Evolutionary conservation across 768 basidiomycete genomes (phyloP).

Genomic region (Porphyrellus cyaneotinctus): DNA sequence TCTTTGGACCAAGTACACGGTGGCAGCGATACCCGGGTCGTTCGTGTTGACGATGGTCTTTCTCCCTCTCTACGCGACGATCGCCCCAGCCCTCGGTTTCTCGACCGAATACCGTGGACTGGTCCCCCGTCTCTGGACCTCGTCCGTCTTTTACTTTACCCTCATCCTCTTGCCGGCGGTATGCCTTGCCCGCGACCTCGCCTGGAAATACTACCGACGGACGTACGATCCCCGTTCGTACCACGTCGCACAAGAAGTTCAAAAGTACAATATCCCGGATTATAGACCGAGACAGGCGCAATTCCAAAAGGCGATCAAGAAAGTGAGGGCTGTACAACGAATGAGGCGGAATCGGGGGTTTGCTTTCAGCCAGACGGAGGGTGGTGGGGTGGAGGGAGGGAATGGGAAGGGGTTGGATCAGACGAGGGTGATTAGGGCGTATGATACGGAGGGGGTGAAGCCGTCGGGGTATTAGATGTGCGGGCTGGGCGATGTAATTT

Average conservation of each 20-base stretch:
- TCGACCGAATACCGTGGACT: conserved; percentile 89
- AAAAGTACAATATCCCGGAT: conserved; percentile 97
- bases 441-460: conserved; percentile 76
- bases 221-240: conserved; percentile 92
- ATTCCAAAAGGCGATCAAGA: conserved; percentile 99
- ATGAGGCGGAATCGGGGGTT: conserved; percentile 96
- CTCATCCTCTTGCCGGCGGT: conserved; percentile 80
- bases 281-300: conserved; percentile 97
- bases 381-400: conserved; percentile 39
- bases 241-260: conserved; percentile 98
- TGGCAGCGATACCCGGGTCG: conserved; percentile 96
- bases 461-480: conserved; percentile 71
- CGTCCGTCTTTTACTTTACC: conserved; percentile 85
- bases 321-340: conserved; percentile 96
- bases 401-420: conserved; percentile 65
- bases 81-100: conserved; percentile 84
- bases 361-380: conserved; percentile 97
- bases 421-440: conserved; percentile 76
- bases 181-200: conserved; percentile 84
- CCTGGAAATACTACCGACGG: conserved; percentile 96
- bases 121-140: conserved; percentile 86
- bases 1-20: conserved; percentile 99
- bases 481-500: no score
- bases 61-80: conserved; percentile 82
- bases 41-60: conserved; percentile 96